phyloP scores from a whole-genome alignment of 345 rosid species.

The Eucalyptus fibrosa region DNA sequence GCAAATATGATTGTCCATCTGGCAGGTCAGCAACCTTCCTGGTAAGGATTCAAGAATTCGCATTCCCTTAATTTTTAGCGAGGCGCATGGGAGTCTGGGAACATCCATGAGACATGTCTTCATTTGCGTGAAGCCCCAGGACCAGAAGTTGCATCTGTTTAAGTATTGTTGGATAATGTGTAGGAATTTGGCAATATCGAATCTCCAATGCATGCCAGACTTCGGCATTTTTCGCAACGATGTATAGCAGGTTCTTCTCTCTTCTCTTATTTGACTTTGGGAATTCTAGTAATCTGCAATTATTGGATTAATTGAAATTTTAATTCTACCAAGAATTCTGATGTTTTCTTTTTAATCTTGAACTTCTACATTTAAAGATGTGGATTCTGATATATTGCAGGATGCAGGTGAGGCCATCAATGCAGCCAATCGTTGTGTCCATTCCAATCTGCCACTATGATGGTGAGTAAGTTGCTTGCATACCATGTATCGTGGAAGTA shows the following conservation, averaged over 20 bases:
- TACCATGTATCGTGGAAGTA: background rate
- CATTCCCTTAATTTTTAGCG: background rate
- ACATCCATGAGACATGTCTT: accelerated
- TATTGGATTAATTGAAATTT: background rate
- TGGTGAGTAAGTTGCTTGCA: constrained; percentile 26
- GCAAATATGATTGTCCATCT: constrained; percentile 59
- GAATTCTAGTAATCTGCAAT: background rate
- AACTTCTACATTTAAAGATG: background rate
- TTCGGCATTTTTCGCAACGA: constrained; percentile 60
- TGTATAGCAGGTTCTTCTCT: constrained; percentile 53
- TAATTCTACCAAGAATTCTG: background rate
- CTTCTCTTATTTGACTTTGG: background rate
- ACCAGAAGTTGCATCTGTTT: background rate
- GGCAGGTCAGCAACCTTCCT: constrained; percentile 72
- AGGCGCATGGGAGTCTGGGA: background rate
- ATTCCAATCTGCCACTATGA: constrained; percentile 88
- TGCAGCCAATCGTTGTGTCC: constrained; percentile 68
- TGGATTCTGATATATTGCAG: constrained; percentile 14
- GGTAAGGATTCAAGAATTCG: constrained; percentile 13
- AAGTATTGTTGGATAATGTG: constrained; percentile 1
- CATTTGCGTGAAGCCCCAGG: background rate
- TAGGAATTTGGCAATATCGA: constrained; percentile 95
- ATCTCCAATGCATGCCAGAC: constrained; percentile 70
- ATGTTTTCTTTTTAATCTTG: background rate
- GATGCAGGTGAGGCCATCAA: constrained; percentile 71